Evolutionary conservation across 352 stramenopile genomes (phyloP), one percentile per base, ranked within the genome.

Genomic region (Globisporangium radiosum): DNA sequence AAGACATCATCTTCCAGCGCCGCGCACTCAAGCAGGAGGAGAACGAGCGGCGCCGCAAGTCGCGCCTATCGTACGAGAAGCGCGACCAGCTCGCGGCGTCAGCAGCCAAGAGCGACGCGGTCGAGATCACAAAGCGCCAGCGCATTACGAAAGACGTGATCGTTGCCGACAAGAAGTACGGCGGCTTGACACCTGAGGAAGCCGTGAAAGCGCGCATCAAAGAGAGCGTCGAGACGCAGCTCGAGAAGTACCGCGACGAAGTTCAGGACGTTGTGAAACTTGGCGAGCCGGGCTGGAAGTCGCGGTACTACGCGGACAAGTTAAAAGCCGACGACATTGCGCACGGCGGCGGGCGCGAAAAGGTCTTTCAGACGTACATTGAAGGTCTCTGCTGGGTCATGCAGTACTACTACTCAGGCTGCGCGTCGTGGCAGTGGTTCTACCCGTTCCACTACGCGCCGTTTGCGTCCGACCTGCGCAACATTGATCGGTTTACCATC

Each of bases 381-480:
- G 96, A 99, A 80, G 97, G 97, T 40, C 71, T 99, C 10, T 96
- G 97, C 71, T 99, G 98, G 98, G 98, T 98, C 68, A 92, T 99
- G 70, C 90, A 92, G 33, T 99, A 99, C 78, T 99, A 99, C 72
- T 99, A 99, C 74, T 90, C 87, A 54, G 98, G 97, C 1, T 99
- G 97, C 71, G 96, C 97, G 51, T 98, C 90, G 57, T 99, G 98
- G 98, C 87, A 96, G 48, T 99, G 98, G 98, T 99, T 99, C 70
- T 99, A 98, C 72, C 98, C 97, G 2, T 99, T 99, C 73, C 97
- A 99, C 72, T 99, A 99, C 76, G 95, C 96, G 0, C 94, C 94
- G 3, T 94, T 98, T 48, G 85, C 95, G 25, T 96, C 85, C 0
- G 94, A 98, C 66, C 72, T 98, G 64, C 88, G 76, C 45, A 92